Conservation (phyloP, 225 moss, liverwort and hornwort genomes). For the Rhytidiadelphus loreus region DNA sequence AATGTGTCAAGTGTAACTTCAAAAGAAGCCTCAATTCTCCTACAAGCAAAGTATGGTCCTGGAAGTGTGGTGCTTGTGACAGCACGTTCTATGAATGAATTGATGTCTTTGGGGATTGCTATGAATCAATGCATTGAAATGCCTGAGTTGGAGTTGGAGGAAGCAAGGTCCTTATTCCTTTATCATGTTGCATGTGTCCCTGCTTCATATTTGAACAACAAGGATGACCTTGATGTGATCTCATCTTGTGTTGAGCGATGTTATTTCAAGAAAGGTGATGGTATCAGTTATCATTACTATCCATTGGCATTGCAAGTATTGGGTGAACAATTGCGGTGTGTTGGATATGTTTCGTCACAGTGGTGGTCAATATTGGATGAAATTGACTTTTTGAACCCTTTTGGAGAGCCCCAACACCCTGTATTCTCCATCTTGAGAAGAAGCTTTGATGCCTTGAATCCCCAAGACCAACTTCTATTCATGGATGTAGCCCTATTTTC, state of each 20-base stretch:
- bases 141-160: not conserved
- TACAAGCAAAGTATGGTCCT: not conserved
- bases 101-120: not conserved
- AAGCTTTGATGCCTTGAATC: no score
- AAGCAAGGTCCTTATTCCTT: not conserved
- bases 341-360: no score
- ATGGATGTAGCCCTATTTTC: no score
- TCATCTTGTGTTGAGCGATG: not conserved
- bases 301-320: no score
- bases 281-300: no score
- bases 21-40: not conserved
- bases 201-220: rapidly evolving
- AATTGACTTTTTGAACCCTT: no score
- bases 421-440: no score
- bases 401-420: no score
- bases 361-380: no score
- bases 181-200: not conserved
- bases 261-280: no score
- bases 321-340: no score
- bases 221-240: not conserved
- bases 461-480: no score
- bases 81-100: not conserved
- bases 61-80: constrained; percentile 1
- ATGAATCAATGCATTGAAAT: constrained; percentile 1
- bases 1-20: not conserved